phyloP scores from a whole-genome alignment of 768 basidiomycete species.

The Amanita inopinata region DNA sequence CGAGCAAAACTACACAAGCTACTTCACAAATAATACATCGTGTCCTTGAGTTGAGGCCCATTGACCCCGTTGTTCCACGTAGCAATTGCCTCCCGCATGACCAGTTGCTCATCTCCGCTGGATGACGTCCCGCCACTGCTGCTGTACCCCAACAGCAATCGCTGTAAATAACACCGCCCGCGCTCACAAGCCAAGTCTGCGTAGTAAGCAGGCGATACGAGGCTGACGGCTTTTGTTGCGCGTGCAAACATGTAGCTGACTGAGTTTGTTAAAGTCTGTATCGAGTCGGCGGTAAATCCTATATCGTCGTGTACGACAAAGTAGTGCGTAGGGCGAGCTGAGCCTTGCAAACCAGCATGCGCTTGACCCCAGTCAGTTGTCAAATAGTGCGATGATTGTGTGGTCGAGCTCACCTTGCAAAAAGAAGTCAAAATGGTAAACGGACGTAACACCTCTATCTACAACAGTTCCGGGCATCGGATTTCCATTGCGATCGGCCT shows the following conservation, averaged over 20 bases:
- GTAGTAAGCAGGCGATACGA: constrained; percentile 76
- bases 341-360: constrained; percentile 68
- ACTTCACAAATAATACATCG: constrained; percentile 58
- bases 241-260: constrained; percentile 76
- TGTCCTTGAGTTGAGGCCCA: constrained; percentile 42
- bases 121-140: constrained; percentile 23
- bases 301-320: constrained; percentile 77
- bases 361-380: constrained; percentile 26
- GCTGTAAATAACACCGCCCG: constrained; percentile 68
- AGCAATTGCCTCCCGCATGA: constrained; percentile 40
- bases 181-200: constrained; percentile 60
- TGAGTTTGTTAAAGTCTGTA: constrained; percentile 63
- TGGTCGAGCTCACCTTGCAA: constrained; percentile 50
- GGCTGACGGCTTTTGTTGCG: constrained; percentile 79
- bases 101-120: constrained; percentile 35
- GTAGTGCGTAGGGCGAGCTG: constrained; percentile 70
- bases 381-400: not conserved
- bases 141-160: constrained; percentile 47
- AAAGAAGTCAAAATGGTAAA: constrained; percentile 59
- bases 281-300: constrained; percentile 51
- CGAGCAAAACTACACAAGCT: not conserved
- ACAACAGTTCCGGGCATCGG: constrained; percentile 72
- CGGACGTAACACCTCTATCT: constrained; percentile 67
- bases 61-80: constrained; percentile 51
- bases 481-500: constrained; percentile 60